Percentiles rank a stretch among this genome's conserved stretches.
phyloP scores from a whole-genome alignment of 176 grass and related monocot genomes.

The Avena atlantica region DNA sequence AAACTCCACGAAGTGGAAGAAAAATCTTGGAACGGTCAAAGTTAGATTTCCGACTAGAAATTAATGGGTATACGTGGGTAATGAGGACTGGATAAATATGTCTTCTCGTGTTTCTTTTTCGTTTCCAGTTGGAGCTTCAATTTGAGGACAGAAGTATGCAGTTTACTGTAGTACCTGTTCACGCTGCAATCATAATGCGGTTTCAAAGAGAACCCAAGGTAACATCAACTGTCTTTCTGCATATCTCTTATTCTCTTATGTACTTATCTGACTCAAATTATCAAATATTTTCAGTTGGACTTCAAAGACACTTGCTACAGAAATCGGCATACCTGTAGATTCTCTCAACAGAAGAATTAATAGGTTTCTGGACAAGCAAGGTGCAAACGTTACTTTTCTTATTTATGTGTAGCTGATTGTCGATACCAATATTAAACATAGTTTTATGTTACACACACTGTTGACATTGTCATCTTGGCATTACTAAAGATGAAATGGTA shows the following conservation, averaged over 20 bases:
- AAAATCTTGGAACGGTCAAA: constrained; percentile 97
- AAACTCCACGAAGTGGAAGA: constrained; percentile 97
- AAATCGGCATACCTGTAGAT: constrained; percentile 79
- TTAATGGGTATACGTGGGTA: constrained; percentile 29
- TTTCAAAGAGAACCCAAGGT: constrained; percentile 95
- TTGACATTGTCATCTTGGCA: not conserved
- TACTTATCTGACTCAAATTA: constrained; percentile 35
- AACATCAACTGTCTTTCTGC: constrained; percentile 34
- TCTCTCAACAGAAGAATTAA: constrained; percentile 88
- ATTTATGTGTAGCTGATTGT: not conserved
- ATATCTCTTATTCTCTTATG: constrained; percentile 33
- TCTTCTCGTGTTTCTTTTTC: constrained; percentile 28
- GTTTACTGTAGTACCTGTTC: constrained; percentile 90
- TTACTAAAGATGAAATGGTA: constrained; percentile 4
- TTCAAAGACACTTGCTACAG: constrained; percentile 83
- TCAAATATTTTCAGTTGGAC: constrained; percentile 72
- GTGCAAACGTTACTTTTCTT: constrained; percentile 45
- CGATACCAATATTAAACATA: not conserved
- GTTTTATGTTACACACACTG: not conserved
- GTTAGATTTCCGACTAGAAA: constrained; percentile 48
- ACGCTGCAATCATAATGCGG: constrained; percentile 95
- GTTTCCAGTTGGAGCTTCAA: constrained; percentile 84
- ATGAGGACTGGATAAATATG: not conserved
- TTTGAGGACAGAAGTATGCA: constrained; percentile 89
- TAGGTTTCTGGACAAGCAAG: constrained; percentile 98